These are phyloP conservation scores for Mayamaea pseudoterrestris DNA, from an alignment of 108 stramenopile genomes.

Conservation along the genomic window DNA sequence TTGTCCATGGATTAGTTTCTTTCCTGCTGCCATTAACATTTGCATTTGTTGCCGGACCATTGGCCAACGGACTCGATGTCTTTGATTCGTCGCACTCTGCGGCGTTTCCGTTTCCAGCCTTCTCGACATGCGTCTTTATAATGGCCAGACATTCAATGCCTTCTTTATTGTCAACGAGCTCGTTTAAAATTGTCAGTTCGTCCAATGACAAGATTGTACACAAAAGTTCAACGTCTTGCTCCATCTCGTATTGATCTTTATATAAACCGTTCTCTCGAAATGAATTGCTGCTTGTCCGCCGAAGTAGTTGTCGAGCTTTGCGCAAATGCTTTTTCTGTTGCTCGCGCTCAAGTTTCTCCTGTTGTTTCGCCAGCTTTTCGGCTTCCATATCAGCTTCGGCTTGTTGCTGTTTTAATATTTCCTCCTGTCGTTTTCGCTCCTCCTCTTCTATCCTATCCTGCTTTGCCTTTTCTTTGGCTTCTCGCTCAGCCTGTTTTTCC, in stretches of 20 bases:
- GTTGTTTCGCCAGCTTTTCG: constrained; percentile 28
- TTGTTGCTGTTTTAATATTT: constrained; percentile 13
- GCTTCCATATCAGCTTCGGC: constrained; percentile 32
- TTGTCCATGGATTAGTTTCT: constrained; percentile 54
- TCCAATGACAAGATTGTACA: constrained; percentile 23
- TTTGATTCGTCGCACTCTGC: background rate
- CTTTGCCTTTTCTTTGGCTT: constrained; percentile 42
- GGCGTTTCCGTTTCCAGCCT: background rate
- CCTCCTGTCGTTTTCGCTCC: constrained; percentile 34
- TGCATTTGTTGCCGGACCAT: constrained; percentile 2
- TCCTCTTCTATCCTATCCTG: constrained; percentile 26
- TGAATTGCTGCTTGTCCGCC: constrained; percentile 1
- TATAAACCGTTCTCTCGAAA: constrained; percentile 13
- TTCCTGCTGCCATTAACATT: constrained; percentile 10
- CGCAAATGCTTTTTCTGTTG: constrained; percentile 73
- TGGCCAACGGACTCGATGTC: constrained; percentile 7
- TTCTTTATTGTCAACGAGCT: background rate
- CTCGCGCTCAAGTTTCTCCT: constrained; percentile 43
- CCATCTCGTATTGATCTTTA: constrained; percentile 36
- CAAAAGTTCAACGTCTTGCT: constrained; percentile 44
- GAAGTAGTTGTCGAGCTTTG: constrained; percentile 47
- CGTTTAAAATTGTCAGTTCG: constrained; percentile 15
- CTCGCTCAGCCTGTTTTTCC: constrained; percentile 34
- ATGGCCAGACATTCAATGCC: background rate
- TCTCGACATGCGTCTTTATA: background rate